Percentiles rank a stretch among this genome's conserved stretches.
These are phyloP conservation scores for Hygrophila difformis DNA, from an alignment of 257 asterid genomes.

Conservation along the genomic window DNA sequence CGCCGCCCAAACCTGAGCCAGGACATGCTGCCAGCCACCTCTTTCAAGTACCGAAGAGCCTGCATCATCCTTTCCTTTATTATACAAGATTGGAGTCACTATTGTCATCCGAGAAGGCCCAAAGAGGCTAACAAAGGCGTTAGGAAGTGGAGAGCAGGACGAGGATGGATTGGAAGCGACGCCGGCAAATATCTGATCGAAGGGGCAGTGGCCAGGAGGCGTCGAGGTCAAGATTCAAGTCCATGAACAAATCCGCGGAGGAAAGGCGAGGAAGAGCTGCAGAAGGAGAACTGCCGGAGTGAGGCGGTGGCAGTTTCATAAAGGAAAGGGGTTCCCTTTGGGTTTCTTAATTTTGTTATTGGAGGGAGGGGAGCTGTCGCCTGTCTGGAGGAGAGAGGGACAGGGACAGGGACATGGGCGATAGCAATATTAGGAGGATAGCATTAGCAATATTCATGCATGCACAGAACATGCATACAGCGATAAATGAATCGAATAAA, in stretches of 20 bases:
- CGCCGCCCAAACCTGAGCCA: slow-evolving; percentile 93
- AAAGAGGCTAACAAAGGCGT: slow-evolving; percentile 72
- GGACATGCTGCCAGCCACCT: slow-evolving; percentile 60
- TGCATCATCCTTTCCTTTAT: slow-evolving; percentile 85
- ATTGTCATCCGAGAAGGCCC: slow-evolving; percentile 68
- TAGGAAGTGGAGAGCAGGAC: slow-evolving; percentile 42
- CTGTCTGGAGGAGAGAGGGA: too few species aligned
- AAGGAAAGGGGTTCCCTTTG: too few species aligned
- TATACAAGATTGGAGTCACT: slow-evolving; percentile 39
- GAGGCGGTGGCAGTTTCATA: too few species aligned
- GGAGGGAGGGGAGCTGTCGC: too few species aligned
- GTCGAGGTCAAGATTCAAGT: slow-evolving; percentile 71
- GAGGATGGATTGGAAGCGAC: slow-evolving; percentile 4
- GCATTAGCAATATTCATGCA: too few species aligned
- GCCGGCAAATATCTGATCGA: slow-evolving; percentile 49
- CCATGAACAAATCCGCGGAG: slow-evolving; percentile 49
- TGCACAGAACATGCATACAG: too few species aligned
- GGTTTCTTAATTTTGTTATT: too few species aligned
- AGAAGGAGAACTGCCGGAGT: too few species aligned
- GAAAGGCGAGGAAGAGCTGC: too few species aligned
- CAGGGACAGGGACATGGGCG: too few species aligned
- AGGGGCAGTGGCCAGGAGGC: slow-evolving; percentile 53
- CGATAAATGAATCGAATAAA: too few species aligned
- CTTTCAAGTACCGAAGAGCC: slow-evolving; percentile 87
- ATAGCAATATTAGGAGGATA: too few species aligned